These are phyloP conservation scores for Rhizophagus sp. DNA, from an alignment of 192 early-diverging fungal species.

Conservation along the genomic window DNA sequence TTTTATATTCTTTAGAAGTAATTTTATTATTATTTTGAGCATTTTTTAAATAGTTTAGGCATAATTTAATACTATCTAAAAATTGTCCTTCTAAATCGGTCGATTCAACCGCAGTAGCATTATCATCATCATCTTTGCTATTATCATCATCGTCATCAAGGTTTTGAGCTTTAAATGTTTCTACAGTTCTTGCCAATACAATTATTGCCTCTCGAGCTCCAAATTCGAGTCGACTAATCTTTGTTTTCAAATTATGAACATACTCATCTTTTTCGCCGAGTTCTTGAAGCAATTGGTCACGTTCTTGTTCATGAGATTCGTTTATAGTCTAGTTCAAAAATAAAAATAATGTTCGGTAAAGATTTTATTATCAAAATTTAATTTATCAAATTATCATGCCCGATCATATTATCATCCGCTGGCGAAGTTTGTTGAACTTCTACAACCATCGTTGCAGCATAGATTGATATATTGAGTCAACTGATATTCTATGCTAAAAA, in stretches of 20 bases:
- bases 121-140: constrained; percentile 29
- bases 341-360: not conserved
- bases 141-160: constrained; percentile 25
- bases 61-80: constrained; percentile 32
- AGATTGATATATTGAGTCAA: not conserved
- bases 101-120: constrained; percentile 31
- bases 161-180: constrained; percentile 27
- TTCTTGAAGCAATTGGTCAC: constrained; percentile 46
- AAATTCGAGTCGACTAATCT: constrained; percentile 44
- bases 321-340: constrained; percentile 40
- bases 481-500: not conserved
- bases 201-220: constrained; percentile 48
- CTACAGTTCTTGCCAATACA: constrained; percentile 34
- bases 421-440: no score
- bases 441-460: no score
- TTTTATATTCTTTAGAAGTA: not conserved
- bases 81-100: constrained; percentile 34
- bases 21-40: constrained; percentile 18
- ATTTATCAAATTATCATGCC: not conserved
- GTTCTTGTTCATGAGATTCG: constrained; percentile 48
- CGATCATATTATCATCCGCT: not conserved
- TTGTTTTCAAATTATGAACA: constrained; percentile 45
- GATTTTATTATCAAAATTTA: not conserved
- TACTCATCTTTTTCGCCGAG: constrained; percentile 50
- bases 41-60: constrained; percentile 32